A percentile compares a stretch with the other conserved stretches of the same genome.
phyloP scores from a whole-genome alignment of 192 early-diverging fungal species.

The Coemansia aciculifera region DNA sequence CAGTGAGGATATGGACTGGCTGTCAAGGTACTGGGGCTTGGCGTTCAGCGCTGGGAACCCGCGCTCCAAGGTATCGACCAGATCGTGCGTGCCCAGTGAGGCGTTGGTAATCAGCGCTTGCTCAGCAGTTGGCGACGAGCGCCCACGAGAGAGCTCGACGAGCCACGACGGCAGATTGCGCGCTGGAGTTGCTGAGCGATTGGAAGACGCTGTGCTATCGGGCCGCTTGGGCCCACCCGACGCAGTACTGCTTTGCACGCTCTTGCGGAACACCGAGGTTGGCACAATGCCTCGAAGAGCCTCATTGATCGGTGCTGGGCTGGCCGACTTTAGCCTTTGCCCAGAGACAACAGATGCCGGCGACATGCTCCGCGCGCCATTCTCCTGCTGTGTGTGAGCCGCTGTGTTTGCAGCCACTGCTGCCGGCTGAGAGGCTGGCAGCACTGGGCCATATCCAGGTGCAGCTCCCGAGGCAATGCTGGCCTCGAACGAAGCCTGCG shows the following conservation, averaged over 20 bases:
- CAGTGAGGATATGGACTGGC: conserved; percentile 46
- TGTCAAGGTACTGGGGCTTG: conserved; percentile 21
- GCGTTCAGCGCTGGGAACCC: conserved; percentile 38
- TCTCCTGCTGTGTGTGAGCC: not conserved
- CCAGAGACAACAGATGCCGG: not conserved
- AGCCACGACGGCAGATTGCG: conserved; percentile 50
- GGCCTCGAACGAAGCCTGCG: not conserved
- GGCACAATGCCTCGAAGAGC: conserved; percentile 54
- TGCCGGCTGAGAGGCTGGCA: not conserved
- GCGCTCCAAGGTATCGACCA: conserved; percentile 44
- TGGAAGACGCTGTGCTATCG: conserved; percentile 29
- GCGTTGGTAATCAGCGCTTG: conserved; percentile 16
- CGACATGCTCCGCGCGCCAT: not conserved
- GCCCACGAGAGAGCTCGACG: conserved; percentile 48
- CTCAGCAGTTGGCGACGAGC: conserved; percentile 21
- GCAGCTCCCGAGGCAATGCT: not conserved
- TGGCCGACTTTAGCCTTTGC: conserved; percentile 29
- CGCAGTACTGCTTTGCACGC: conserved; percentile 26
- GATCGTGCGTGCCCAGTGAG: conserved; percentile 35
- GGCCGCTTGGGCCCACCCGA: conserved; percentile 18
- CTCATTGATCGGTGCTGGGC: conserved; percentile 50
- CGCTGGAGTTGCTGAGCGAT: conserved; percentile 41
- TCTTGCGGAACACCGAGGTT: conserved; percentile 55
- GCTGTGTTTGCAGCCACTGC: not conserved
- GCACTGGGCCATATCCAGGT: not conserved